These are phyloP conservation scores for Butyriboletus loyo DNA, from an alignment of 768 basidiomycete genomes.

Conservation along the genomic window DNA sequence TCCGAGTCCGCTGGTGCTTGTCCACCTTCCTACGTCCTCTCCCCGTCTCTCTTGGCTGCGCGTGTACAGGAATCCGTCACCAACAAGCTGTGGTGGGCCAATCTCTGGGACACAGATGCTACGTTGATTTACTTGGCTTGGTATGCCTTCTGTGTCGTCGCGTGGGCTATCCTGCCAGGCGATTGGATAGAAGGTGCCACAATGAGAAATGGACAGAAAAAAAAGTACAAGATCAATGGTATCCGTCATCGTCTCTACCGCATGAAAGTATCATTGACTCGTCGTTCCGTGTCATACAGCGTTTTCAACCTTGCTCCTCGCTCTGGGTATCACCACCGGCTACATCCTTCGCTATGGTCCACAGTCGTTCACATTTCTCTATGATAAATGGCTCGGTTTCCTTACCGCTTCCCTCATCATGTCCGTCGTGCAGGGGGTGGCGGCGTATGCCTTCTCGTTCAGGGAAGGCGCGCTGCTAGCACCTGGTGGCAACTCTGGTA, in stretches of 20 bases:
- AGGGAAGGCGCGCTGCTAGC: constrained; percentile 70
- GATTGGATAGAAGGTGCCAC: constrained; percentile 67
- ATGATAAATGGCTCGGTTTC: constrained; percentile 90
- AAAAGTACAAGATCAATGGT: constrained; percentile 96
- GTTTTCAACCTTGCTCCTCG: constrained; percentile 81
- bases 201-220: constrained; percentile 71
- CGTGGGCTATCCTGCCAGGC: constrained; percentile 79
- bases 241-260: constrained; percentile 18
- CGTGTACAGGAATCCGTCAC: constrained; percentile 47
- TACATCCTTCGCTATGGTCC: constrained; percentile 72
- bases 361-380: constrained; percentile 80
- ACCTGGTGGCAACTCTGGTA: constrained; percentile 88
- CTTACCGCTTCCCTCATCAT: constrained; percentile 78
- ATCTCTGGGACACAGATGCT: constrained; percentile 83
- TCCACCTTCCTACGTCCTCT: constrained; percentile 46
- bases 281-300: constrained; percentile 42
- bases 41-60: constrained; percentile 34
- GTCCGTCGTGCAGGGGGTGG: constrained; percentile 70
- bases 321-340: constrained; percentile 70
- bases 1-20: constrained; percentile 70
- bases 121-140: constrained; percentile 75
- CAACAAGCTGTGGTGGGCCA: constrained; percentile 58
- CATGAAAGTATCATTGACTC: background rate
- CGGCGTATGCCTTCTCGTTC: constrained; percentile 73
- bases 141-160: constrained; percentile 83